A percentile compares a stretch with the other conserved stretches of the same genome.
phyloP scores from a whole-genome alignment of 768 basidiomycete species.

The Boletus edulis region DNA sequence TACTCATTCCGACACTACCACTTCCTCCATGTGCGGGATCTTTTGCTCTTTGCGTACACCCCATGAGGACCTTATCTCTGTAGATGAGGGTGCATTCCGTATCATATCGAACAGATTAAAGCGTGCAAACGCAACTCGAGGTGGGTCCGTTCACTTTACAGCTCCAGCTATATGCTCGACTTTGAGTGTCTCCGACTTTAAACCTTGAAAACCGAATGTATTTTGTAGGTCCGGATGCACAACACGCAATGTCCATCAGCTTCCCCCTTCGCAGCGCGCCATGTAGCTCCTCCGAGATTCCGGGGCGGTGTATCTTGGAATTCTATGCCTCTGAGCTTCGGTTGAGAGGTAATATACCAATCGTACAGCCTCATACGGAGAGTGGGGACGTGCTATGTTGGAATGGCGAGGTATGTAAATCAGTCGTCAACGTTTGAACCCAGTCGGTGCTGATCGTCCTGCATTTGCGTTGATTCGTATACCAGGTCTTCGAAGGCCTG shows the following conservation, averaged over 20 bases:
- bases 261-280: conserved; percentile 10
- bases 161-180: neutral
- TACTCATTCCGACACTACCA: no score
- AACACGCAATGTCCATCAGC: conserved; percentile 31
- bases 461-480: neutral
- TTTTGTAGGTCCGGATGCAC: conserved; percentile 63
- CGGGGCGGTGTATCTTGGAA: conserved; percentile 31
- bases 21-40: conserved; percentile 65
- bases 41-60: conserved; percentile 43
- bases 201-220: neutral
- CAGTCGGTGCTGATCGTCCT: neutral
- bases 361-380: conserved; percentile 67
- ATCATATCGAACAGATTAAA: conserved; percentile 36
- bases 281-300: neutral
- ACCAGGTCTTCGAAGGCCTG: conserved; percentile 75
- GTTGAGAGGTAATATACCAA: conserved; percentile 54
- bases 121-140: conserved; percentile 55
- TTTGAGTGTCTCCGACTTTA: neutral
- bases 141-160: conserved; percentile 30
- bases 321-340: conserved; percentile 78
- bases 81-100: conserved; percentile 16
- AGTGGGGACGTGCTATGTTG: conserved; percentile 70
- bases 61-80: neutral
- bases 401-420: conserved; percentile 72
- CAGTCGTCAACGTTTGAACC: neutral